Base-by-base conservation (phyloP, 1,139 yeast species). In the Suhomyces bolitotheri region DNA sequence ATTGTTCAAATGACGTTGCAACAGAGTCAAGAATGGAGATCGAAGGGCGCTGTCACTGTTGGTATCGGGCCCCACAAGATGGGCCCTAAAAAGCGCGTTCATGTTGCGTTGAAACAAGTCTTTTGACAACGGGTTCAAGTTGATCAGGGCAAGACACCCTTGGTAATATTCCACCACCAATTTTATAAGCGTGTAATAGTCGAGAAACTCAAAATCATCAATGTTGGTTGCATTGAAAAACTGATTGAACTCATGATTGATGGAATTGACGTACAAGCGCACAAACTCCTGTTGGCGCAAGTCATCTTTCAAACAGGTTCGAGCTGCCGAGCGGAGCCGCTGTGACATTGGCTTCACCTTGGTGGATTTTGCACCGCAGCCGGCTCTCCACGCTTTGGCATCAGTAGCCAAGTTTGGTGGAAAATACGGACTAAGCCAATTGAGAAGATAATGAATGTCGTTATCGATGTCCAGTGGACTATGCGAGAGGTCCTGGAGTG, bases 341-440 rank as follows among this genome's bases (percentile, higher is more conserved):
- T 58, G 64, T 12, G 67, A 53, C 0, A 74, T 10, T 5, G 16
- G 17, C 14, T 25, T 31, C 9, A 16, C 47, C 35, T 17, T 13
- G 16, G 20, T 19, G 8, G 31, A 17, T 12, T 28, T 29, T 10
- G 32, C 9, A 11, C 21, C 16, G n/a, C n/a, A 7, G 15, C 13
- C 22, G 5, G 15, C 9, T 15, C 34, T 25, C 29, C 38, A 30
- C 17, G 21, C 20, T 22, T 24, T 24, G 30, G 21, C 16, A 27
- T 22, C 15, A 44, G 34, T 14, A 34, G 26, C 38, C 22, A 30
- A 24, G 11, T 33, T 33, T 4, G 20, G 14, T 7, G 66, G 64
- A 37, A 56, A 58, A 35, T 45, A 60, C 4, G 71, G 69, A 33
- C 51, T 51, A 22, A 71, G 53, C 73, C 73, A 71, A 34, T 66